phyloP scores from a whole-genome alignment of 306 rosid species.

The Castanopsis chinensis region DNA sequence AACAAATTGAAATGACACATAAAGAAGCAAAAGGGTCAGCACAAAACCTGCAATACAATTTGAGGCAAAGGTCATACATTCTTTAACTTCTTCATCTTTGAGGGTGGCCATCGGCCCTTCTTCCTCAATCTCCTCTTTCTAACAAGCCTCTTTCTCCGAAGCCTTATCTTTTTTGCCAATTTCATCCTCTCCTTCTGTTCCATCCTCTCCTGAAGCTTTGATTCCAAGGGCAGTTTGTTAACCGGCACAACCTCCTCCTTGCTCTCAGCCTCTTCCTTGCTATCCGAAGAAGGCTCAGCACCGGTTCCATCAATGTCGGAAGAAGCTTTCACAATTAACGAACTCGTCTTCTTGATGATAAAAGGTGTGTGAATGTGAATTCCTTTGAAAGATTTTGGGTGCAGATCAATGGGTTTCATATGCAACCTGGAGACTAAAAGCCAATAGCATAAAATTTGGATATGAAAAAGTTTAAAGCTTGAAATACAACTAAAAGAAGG shows the following conservation, averaged over 20 bases:
- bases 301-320: constrained; percentile 31
- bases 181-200: constrained; percentile 77
- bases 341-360: neutral
- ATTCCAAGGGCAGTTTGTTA: constrained; percentile 80
- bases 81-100: constrained; percentile 87
- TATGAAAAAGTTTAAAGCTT: neutral
- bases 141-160: constrained; percentile 75
- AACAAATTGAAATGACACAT: constrained; percentile 6
- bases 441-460: constrained; percentile 2
- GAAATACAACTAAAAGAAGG: neutral
- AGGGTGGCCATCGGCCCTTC: constrained; percentile 98
- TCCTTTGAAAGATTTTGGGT: constrained; percentile 32
- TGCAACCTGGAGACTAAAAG: constrained; percentile 48
- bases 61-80: constrained; percentile 53
- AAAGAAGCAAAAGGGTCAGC: constrained; percentile 25
- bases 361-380: constrained; percentile 35
- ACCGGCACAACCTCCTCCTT: constrained; percentile 47
- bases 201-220: constrained; percentile 69
- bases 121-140: constrained; percentile 73
- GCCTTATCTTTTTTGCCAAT: constrained; percentile 81
- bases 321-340: constrained; percentile 34
- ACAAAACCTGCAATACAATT: constrained; percentile 38
- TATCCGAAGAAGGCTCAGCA: neutral
- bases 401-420: constrained; percentile 27
- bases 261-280: neutral